phyloP scores from a whole-genome alignment of 2,329 filamentous ascomycete genomes.

The Ophiostoma angusticollis region DNA sequence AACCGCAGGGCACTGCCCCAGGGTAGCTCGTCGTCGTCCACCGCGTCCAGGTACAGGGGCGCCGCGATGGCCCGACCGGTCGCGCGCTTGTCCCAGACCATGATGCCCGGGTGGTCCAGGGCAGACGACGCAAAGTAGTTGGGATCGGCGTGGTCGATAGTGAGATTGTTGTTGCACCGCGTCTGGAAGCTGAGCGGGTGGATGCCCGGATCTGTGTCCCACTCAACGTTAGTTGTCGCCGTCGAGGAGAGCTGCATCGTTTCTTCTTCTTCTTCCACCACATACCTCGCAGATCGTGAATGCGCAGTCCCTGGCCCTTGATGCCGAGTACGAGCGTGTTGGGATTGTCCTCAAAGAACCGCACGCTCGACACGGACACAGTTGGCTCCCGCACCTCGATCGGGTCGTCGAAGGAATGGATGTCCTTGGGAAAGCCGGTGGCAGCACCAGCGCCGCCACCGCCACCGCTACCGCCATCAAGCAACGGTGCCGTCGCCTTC shows the following conservation, averaged over 20 bases:
- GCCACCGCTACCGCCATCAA: background rate
- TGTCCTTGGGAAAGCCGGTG: constrained; percentile 37
- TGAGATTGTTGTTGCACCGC: constrained; percentile 56
- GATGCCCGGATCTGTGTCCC: constrained; percentile 8
- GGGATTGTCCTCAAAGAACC: constrained; percentile 68
- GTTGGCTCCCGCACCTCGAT: constrained; percentile 47
- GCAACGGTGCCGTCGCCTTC: constrained; percentile 19
- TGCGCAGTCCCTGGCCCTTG: constrained; percentile 58
- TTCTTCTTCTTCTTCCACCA: background rate
- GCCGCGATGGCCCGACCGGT: constrained; percentile 39
- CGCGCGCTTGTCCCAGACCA: constrained; percentile 67
- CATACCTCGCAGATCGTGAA: constrained; percentile 67
- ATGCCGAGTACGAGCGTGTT: constrained; percentile 65
- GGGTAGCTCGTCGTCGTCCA: constrained; percentile 47
- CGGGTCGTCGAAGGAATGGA: constrained; percentile 41
- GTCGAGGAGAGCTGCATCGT: too few relatives aligned
- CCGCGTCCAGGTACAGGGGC: constrained; percentile 40
- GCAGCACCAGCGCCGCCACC: constrained; percentile 13
- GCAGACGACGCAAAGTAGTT: constrained; percentile 78
- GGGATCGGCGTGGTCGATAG: constrained; percentile 66
- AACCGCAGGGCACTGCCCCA: constrained; percentile 50
- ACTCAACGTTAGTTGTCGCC: background rate
- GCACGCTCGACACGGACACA: constrained; percentile 68
- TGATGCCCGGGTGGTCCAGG: constrained; percentile 58
- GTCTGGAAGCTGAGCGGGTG: constrained; percentile 44